phyloP scores from a whole-genome alignment of 169 alveolate species.

The Eimeria necatrix region DNA sequence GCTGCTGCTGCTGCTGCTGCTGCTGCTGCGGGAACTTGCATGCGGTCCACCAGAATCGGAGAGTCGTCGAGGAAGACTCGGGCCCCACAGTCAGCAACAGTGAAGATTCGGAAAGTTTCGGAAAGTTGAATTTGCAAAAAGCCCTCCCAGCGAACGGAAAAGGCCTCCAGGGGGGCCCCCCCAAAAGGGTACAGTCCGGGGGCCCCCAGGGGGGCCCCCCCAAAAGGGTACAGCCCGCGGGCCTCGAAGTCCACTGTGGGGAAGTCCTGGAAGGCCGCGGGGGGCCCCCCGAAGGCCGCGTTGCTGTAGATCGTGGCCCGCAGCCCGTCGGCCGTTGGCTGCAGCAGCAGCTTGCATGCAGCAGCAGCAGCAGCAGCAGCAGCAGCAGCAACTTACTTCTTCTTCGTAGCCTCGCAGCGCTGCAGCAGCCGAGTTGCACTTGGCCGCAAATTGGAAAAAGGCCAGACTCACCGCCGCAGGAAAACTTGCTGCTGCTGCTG shows the following conservation, averaged over 20 bases:
- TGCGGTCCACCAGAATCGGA: constrained; percentile 90
- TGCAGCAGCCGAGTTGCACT: background rate
- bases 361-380: too few relatives aligned
- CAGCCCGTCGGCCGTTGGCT: constrained; percentile 89
- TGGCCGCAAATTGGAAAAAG: background rate
- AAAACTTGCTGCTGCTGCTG: background rate
- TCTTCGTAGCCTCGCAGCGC: constrained; percentile 58
- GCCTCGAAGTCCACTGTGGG: constrained; percentile 85
- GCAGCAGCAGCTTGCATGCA: too few relatives aligned
- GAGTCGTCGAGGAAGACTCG: constrained; percentile 91
- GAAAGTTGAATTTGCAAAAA: constrained; percentile 90
- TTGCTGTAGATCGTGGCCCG: constrained; percentile 89
- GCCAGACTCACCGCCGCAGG: background rate
- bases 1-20: constrained; percentile 84
- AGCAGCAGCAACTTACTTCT: background rate
- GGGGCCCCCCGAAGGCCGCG: constrained; percentile 89
- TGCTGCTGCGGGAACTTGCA: constrained; percentile 89
- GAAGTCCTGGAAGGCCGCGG: constrained; percentile 87
- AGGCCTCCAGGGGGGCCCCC: constrained; percentile 91
- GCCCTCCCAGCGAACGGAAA: constrained; percentile 94
- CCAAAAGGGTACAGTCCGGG: constrained; percentile 88
- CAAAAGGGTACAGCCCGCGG: constrained; percentile 88
- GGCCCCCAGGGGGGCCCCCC: constrained; percentile 91
- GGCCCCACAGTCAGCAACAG: constrained; percentile 92
- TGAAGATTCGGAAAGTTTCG: constrained; percentile 87